These are phyloP conservation scores for Candida tropicalis DNA, from an alignment of 1,139 yeast genomes.

Conservation along the genomic window DNA sequence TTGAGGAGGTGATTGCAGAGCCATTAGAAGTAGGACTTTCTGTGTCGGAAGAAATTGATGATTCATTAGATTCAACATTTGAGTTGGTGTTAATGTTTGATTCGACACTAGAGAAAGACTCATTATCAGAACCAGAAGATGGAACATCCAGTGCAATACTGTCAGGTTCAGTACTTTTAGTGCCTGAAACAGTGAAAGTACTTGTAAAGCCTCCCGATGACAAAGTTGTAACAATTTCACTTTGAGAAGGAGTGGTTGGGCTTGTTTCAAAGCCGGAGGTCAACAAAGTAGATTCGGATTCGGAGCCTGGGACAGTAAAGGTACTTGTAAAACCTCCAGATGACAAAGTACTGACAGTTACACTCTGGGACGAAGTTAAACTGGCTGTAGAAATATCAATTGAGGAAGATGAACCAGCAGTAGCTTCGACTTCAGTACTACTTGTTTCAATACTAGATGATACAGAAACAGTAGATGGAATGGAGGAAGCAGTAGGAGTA, in stretches of 20 bases:
- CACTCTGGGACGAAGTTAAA: too few species aligned
- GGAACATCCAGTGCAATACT: not conserved
- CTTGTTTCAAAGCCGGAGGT: too few species aligned
- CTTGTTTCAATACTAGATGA: not conserved
- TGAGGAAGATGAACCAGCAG: not conserved
- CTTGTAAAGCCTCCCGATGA: too few species aligned
- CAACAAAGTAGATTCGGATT: too few species aligned
- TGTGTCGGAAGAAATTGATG: not conserved
- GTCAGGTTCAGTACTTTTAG: not conserved
- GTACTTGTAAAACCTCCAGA: not conserved
- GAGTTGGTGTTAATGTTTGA: not conserved
- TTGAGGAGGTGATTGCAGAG: not conserved
- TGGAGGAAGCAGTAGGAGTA: slow-evolving; percentile 2
- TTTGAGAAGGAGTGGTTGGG: too few species aligned
- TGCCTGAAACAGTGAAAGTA: not conserved
- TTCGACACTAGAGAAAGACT: not conserved
- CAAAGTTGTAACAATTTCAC: too few species aligned
- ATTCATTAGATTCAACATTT: not conserved
- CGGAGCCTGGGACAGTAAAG: not conserved
- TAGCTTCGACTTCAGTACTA: not conserved
- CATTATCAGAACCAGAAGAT: not conserved
- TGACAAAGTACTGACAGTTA: not conserved
- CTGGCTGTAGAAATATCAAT: too few species aligned
- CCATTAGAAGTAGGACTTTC: not conserved
- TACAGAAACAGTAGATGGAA: not conserved